Evolutionary conservation across 2,329 filamentous ascomycete genomes (phyloP), one percentile per base, ranked within the genome.

Genomic region (Aspergillus fumigatiaffinis): DNA sequence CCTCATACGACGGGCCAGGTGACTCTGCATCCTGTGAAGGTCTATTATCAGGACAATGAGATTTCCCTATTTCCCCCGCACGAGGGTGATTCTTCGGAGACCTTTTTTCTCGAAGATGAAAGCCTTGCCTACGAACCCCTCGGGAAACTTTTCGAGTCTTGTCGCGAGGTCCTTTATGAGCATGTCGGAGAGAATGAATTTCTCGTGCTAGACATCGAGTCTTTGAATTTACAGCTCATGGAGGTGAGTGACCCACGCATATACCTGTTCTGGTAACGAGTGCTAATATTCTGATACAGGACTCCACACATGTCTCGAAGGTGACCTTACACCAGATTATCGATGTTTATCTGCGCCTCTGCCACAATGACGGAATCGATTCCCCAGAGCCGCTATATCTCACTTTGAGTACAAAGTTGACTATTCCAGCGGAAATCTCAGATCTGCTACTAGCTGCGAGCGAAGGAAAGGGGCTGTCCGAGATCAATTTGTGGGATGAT

Each of bases 41-140:
- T 87, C 20, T 66, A 79, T n/a, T 87, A 85, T 65, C 77, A 80
- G 58, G 80, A 79, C 14, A 76, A 75, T 51, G 80, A 84, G 54
- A 84, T 86, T 60, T 82, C 80, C 14, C 70, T 87, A 7, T 87
- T 87, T 64, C 82, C 83, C 38, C 83, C 82, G 3, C 74, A 75
- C 23, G 78, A 79, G 58, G 76, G 78, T 56, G 80, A 83, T 55
- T 76, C 80, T 29, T 78, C 82, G 6, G 78, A 83, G 60, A 79
- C 78, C 1, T 86, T 79, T 60, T 82, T 87, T 47, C 73, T 87
- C 23, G 77, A 81, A 61, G 81, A 87, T 63, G 77, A 81, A 60
- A 76, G 76, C 29, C 69, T 87, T 44, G 79, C 79, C n/a, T 77
- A 80, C 60, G 76, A 80, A 50, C 77, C 76, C 51, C 71, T 89